Conservation (phyloP, 1,284 basidiomycete species). For the Cutaneotrichosporon sp. region DNA sequence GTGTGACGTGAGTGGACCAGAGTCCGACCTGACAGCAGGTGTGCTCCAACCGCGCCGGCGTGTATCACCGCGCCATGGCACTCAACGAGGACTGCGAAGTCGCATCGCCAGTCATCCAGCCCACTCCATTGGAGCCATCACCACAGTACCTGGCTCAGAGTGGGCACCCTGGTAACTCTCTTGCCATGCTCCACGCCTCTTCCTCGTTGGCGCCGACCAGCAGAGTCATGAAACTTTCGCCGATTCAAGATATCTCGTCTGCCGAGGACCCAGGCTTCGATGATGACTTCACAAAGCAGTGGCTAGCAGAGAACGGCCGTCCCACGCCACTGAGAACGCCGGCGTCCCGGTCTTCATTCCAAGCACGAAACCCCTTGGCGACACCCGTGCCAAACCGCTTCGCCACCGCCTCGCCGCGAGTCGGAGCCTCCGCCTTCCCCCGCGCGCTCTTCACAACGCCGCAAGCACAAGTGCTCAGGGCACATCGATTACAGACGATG, state of each 20-base stretch:
- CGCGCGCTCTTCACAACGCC: background rate
- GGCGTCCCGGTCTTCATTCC: background rate
- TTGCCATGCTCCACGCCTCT: background rate
- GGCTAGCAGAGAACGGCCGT: background rate
- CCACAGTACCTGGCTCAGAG: constrained; percentile 12
- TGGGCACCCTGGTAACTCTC: background rate
- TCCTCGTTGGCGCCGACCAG: background rate
- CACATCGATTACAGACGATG: constrained; percentile 12
- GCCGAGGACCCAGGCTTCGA: background rate
- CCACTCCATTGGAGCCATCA: constrained; percentile 15
- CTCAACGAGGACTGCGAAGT: constrained; percentile 36
- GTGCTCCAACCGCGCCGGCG: constrained; percentile 33
- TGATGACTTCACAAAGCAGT: background rate
- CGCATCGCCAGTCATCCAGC: constrained; percentile 28
- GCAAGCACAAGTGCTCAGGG: background rate
- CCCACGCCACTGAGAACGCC: background rate
- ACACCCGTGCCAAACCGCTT: background rate
- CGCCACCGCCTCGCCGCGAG: background rate
- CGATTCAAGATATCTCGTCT: background rate
- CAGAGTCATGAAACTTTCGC: background rate
- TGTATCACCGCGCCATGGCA: constrained; percentile 23
- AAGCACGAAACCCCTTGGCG: background rate
- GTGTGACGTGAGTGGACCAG: constrained; percentile 69
- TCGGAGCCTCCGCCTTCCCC: background rate
- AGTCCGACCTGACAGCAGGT: constrained; percentile 26